Evolutionary conservation across 2,329 filamentous ascomycete genomes (phyloP).

Genomic region (Arthrobotrys pseudoclavata): DNA sequence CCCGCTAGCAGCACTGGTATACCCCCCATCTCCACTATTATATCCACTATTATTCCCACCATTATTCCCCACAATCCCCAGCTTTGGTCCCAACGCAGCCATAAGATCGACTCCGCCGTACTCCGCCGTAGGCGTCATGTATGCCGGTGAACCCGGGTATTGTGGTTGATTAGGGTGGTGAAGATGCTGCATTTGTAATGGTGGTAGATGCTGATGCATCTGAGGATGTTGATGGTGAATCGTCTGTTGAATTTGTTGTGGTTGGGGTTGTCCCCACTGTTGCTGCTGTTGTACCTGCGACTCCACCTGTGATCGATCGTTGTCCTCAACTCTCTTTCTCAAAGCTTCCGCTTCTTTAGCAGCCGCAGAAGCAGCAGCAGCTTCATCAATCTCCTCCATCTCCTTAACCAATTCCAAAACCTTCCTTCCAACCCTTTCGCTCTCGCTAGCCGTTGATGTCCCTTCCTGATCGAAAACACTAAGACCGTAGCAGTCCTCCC

Average conservation of each 20-base stretch:
- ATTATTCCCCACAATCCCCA: constrained; percentile 27
- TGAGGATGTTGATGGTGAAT: constrained; percentile 8
- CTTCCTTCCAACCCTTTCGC: constrained; percentile 31
- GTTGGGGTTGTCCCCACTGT: constrained; percentile 3
- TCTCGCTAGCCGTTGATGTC: constrained; percentile 49
- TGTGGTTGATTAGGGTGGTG: constrained; percentile 9
- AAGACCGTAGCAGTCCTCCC: constrained; percentile 54
- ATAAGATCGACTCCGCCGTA: constrained; percentile 48
- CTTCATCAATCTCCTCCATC: constrained; percentile 35
- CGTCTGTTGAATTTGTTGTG: background rate
- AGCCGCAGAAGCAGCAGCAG: background rate
- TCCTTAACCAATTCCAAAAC: constrained; percentile 50
- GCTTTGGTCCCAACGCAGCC: constrained; percentile 55
- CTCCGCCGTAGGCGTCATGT: constrained; percentile 42
- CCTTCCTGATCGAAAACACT: constrained; percentile 53
- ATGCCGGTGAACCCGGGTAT: constrained; percentile 28
- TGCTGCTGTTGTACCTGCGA: constrained; percentile 22
- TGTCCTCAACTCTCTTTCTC: background rate
- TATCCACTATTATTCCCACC: constrained; percentile 47
- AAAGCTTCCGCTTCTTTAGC: background rate
- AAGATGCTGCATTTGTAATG: constrained; percentile 17
- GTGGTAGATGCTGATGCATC: constrained; percentile 17
- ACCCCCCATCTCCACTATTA: constrained; percentile 50
- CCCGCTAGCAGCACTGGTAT: constrained; percentile 40
- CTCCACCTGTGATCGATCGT: constrained; percentile 32